Base-by-base conservation (phyloP, 495 filamentous ascomycete genomes). In the Podospora tetraspora region DNA sequence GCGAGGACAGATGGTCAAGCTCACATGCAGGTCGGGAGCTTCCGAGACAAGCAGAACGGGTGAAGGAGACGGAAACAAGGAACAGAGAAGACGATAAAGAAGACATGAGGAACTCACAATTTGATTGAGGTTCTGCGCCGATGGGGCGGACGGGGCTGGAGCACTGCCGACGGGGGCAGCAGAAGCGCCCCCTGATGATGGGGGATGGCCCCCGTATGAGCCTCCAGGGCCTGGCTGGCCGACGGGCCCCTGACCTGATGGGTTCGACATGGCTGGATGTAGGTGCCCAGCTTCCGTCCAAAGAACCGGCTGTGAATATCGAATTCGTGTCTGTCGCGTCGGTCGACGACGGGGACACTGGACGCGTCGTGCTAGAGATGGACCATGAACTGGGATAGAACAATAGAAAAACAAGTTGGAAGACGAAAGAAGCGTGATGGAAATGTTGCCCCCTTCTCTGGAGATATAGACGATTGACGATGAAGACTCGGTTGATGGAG, bases 81-180 rank as follows among this genome's bases (percentile, higher is more conserved):
- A 27, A 29, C 29, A 62, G 4, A 29, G 27, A 24, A 22, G 25
- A 27, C 19, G 27, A n/a, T 63, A 59, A 70, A 70, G 59, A 69
- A 64, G 63, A 71, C 58, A 69, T 43, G 3, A 30, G 66, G 61
- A 58, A 73, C 74, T 69, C 62, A 97, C 94, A 76, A 99, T 99
- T 71, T 96, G 92, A 70, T 99, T 99, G 9, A 99, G 77, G 74
- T 97, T 96, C 71, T 96, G 93, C 57, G 92, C 90, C 3, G 91
- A 91, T 82, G 87, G 71, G 70, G 62, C 25, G 10, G 83, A 64
- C 30, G 72, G 59, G 79, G 80, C 57, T 73, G 79, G n/a, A 69
- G 75, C 67, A 72, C 69, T 34, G 25, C 70, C 62, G 25, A 43
- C 67, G 19, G 59, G 25, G 16, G 68, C 70, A 37, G 66, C 66